These are phyloP conservation scores for Coelastrella sp. DNA, from an alignment of 139 green algal genomes.

Conservation along the genomic window DNA sequence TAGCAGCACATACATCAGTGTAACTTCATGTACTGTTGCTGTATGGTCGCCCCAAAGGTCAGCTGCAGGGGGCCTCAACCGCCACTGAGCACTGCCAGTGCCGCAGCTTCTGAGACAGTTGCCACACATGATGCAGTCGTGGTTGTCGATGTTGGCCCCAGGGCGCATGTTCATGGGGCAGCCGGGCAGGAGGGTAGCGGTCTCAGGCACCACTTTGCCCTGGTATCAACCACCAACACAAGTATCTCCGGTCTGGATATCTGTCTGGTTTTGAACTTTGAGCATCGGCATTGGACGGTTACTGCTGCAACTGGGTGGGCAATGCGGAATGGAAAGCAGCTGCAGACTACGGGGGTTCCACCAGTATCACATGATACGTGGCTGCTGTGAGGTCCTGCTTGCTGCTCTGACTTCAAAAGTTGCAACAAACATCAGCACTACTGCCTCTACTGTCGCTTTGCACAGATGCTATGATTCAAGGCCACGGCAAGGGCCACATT, in stretches of 20 bases:
- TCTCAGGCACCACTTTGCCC: no score
- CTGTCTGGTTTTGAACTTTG: no score
- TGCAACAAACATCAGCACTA: no score
- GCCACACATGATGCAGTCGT: slow-evolving; percentile 76
- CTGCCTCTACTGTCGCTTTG: no score
- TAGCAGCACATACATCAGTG: slow-evolving; percentile 81
- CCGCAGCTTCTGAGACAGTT: slow-evolving; percentile 75
- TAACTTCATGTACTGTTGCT: slow-evolving; percentile 61
- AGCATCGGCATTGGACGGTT: not conserved
- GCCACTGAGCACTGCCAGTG: slow-evolving; percentile 70
- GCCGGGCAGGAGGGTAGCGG: not conserved
- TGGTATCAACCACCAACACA: no score
- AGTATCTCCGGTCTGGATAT: no score
- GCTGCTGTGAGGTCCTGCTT: no score
- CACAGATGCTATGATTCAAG: no score
- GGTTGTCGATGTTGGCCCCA: slow-evolving; percentile 81
- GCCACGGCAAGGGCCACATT: no score
- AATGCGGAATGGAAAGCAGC: not conserved
- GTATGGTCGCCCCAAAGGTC: slow-evolving; percentile 77
- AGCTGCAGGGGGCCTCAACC: slow-evolving; percentile 69
- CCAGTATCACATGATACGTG: no score
- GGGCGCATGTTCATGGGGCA: slow-evolving; percentile 71
- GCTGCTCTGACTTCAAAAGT: no score
- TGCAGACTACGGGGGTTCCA: no score
- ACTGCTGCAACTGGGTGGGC: not conserved